Evolutionary conservation across 139 green algal species (phyloP).

Genomic region (Chlamydomonas sp.): DNA sequence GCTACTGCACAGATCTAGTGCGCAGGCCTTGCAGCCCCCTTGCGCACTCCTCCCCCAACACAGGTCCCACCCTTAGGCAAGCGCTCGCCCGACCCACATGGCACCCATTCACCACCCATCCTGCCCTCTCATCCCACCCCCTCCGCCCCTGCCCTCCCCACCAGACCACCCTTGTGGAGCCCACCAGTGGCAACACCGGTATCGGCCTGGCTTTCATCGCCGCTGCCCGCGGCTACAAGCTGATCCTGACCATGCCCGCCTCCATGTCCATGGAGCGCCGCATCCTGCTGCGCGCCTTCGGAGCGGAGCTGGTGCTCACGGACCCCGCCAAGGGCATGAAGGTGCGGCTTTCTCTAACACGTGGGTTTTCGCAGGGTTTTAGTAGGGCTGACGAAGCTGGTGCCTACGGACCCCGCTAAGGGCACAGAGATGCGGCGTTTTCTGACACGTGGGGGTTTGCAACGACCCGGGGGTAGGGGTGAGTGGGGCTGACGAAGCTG

Average conservation of each 20-base stretch:
- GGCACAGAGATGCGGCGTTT: conserved; percentile 15
- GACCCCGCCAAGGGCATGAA: conserved; percentile 81
- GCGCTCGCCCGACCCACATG: background rate
- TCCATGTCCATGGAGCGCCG: conserved; percentile 96
- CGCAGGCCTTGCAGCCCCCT: background rate
- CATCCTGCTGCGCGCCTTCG: conserved; percentile 93
- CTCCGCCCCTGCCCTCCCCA: background rate
- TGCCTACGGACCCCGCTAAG: conserved; percentile 39
- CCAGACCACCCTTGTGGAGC: conserved; percentile 94
- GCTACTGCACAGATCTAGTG: background rate
- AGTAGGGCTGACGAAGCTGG: background rate
- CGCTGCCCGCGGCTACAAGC: conserved; percentile 91
- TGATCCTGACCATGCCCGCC: conserved; percentile 97
- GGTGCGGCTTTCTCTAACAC: conserved; percentile 21
- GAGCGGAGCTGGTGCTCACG: conserved; percentile 91
- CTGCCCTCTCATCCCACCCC: no score
- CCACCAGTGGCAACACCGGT: conserved; percentile 88
- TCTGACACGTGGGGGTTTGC: no score
- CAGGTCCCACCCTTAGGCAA: background rate
- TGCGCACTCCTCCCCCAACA: background rate
- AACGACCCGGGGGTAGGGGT: no score
- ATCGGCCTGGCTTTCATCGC: conserved; percentile 97
- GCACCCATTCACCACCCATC: background rate
- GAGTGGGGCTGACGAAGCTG: conserved; percentile 64
- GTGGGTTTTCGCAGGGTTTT: background rate